A percentile compares a stretch with the other conserved stretches of the same genome.
These are phyloP conservation scores for Cucurbita pepo DNA, from an alignment of 306 rosid species.

Conservation along the genomic window DNA sequence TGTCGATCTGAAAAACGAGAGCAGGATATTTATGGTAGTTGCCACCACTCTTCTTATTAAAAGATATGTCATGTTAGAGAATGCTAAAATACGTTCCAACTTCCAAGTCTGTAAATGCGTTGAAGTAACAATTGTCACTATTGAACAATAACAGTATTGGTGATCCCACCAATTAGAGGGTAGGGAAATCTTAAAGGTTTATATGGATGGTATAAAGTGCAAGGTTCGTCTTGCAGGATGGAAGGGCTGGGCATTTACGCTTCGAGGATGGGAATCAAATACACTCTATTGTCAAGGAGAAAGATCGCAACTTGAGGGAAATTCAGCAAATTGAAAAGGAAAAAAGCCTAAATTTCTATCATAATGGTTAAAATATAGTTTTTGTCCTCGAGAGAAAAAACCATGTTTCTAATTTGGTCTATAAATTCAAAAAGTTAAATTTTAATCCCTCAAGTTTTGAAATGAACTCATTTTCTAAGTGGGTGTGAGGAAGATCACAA, in stretches of 20 bases:
- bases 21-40: not conserved
- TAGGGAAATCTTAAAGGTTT: not conserved
- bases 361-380: not conserved
- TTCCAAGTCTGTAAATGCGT: not conserved
- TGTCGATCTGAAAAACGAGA: slow-evolving; percentile 31
- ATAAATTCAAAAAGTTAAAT: not conserved
- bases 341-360: not conserved
- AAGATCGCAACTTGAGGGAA: not conserved
- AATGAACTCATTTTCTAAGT: not conserved
- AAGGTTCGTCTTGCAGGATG: not conserved
- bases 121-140: not conserved
- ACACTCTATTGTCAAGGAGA: not conserved
- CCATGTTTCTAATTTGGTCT: not conserved
- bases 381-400: not conserved
- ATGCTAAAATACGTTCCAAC: not conserved
- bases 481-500: not conserved
- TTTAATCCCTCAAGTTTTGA: not conserved
- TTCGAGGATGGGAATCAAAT: not conserved
- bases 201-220: not conserved
- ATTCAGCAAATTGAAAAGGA: not conserved
- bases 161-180: not conserved
- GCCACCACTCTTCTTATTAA: not conserved
- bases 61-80: not conserved
- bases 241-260: not conserved
- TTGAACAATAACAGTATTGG: not conserved